phyloP scores from a whole-genome alignment of 257 asterid species.

The Przewalskia tangutica region DNA sequence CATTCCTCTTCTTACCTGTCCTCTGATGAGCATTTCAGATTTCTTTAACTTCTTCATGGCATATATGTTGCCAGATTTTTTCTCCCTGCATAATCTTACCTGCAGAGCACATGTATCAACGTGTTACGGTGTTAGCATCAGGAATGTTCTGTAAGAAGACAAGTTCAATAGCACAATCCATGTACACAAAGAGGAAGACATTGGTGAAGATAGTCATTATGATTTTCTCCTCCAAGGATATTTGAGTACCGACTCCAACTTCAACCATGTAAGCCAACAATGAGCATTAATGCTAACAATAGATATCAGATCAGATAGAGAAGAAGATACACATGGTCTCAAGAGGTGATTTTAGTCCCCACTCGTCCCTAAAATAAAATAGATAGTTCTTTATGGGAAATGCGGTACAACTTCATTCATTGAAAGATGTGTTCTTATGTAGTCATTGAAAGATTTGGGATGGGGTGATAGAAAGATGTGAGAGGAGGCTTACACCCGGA shows the following conservation, averaged over 20 bases:
- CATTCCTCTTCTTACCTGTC: conserved; percentile 54
- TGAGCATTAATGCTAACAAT: background rate
- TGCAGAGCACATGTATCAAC: conserved; percentile 19
- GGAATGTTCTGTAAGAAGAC: background rate
- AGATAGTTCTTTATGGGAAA: background rate
- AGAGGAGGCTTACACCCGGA: no score
- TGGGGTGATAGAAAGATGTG: no score
- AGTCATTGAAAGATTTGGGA: background rate
- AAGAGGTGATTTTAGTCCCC: background rate
- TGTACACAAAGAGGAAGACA: background rate
- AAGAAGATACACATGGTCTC: background rate
- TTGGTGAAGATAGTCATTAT: background rate
- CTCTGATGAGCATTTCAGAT: conserved; percentile 96
- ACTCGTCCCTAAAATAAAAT: background rate
- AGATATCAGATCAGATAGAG: background rate
- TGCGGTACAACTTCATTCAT: background rate
- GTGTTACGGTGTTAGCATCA: conserved; percentile 4
- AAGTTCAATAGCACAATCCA: background rate
- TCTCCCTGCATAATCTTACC: conserved; percentile 93
- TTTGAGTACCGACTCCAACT: background rate
- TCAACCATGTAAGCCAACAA: background rate
- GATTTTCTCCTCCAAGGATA: background rate
- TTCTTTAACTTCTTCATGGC: conserved; percentile 98
- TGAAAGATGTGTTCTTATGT: background rate
- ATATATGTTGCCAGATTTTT: conserved; percentile 83